Base-by-base conservation (phyloP, 768 basidiomycete species). In the Cubamyces sp. region DNA sequence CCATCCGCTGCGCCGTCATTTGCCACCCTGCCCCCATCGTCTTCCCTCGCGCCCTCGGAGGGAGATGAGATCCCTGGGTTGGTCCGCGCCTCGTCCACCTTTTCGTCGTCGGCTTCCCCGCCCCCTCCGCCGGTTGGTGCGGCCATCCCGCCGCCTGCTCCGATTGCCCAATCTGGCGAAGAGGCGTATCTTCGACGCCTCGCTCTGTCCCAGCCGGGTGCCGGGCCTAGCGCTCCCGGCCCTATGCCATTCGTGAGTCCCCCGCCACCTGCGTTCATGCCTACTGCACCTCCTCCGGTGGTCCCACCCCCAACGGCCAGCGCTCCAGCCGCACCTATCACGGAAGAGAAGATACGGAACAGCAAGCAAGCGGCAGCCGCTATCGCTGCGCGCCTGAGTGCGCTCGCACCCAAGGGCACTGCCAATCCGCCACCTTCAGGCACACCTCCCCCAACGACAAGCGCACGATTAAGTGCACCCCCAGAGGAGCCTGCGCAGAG, bases 361-460 rank as follows among this genome's bases (percentile, higher is more conserved):
- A 77, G 75, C 43, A 71, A 74, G 40, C 90, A 90, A 62, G 85
- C 87, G 11, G 93, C 92, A 0, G 91, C 90, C 4, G 91, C 87
- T 12, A 90, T 95, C 58, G 93, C 92, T 19, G 92, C 92, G 0
- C 85, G 80, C 62, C 78, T 93, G 19, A 77, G 83, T 41, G 85
- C 88, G 8, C 74, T 91, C 23, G 85, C 76, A 57, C 75, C 55
- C 15, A 64, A 64, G 34, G 54, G 58, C 1, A 50, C 40, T 23
- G 53, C 21, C 16, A 39, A 30, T 40, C 34, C 52, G 52, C 76
- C 50, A 49, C 73, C 34, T 66, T 34, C 34, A 34, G 72, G 64
- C 37, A 69, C 63, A 23, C 59, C 69, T 19, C 49, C 75, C 49
- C 65, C 72, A 6, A 68, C 72, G 19, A 69, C 75, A 8, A 30